Base-by-base conservation (phyloP, 2,329 filamentous ascomycete genomes). In the Fusarium equiseti region DNA sequence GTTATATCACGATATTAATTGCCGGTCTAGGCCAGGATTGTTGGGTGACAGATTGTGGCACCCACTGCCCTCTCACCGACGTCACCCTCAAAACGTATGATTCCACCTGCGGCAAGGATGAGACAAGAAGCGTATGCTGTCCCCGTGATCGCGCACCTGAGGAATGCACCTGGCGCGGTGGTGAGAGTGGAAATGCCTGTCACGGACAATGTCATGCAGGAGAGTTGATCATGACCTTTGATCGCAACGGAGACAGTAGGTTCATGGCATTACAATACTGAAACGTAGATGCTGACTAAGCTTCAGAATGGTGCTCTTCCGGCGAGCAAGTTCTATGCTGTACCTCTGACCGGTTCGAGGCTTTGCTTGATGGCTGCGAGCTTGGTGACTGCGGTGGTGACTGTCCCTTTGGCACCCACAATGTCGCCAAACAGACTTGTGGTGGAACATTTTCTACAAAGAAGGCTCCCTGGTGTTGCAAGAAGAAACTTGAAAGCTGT, bases 401-500 rank as follows among this genome's bases (percentile, higher is more conserved):
- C 16, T 58, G 45, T 20, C 45, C 55, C 16, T 50, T 45, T 40
- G 55, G 55, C 18, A 42, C 24, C 12, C 16, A 58, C 20, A 12
- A 43, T n/a, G 55, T 58, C 8, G 49, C 35, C 32, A 24, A 52
- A 27, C 32, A 52, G 22, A 42, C 49, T 26, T 52, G 49, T 42
- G 49, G 49, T 52, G 49, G 49, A 52, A 52, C 6, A 6, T 29
- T n/a, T n/a, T 18, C 45, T 26, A 58, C 16, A 40, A 40, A 40
- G 35, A 40, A 40, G 35, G 35, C 15, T 40, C 35, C 35, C 35
- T 40, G 35, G 32, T 50, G 55, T 50, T 58, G 32, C 32, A 58
- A 58, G 35, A n/a, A 58, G 27, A 58, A 58, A 18, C 44, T 58
- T 20, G 35, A 40, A 40, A 58, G 45, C 45, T 50, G 55, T 31